Base-by-base conservation (phyloP, 192 early-diverging fungal genomes). In the Coemansia sp. region DNA sequence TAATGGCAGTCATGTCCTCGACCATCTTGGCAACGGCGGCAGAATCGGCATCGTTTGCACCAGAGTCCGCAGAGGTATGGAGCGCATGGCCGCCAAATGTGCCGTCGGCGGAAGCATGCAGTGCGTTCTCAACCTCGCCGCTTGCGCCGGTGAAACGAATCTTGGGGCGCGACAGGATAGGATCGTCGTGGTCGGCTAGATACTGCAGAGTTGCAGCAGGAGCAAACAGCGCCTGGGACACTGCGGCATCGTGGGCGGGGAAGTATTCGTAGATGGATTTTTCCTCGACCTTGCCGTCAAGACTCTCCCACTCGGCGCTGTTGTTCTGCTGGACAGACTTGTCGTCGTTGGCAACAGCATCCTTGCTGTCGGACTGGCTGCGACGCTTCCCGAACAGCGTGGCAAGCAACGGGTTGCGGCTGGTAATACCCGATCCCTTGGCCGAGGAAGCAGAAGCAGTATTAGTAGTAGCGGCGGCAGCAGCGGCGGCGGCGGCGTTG, bases 191-290 rank as follows among this genome's bases (percentile, higher is more conserved):
- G 58, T 71, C 68, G 16, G 87, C 86, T 37, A 90, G 66, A 54
- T 85, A 76, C 69, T 86, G 84, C 67, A 86, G 74, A 42, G 89
- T 89, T 19, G 83, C 76, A 11, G 82, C 74, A 1, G 89, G 88
- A 11, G 84, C 90, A 83, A 91, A 90, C 16, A 89, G 72, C 1
- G 90, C 85, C 37, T 76, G 73, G 0, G 89, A 89, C 10, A 89
- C 85, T 4, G 84, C 77, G 16, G 74, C 67, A 47, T 82, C 73
- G 65, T 88, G 85, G 1, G 87, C 90, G 32, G 79, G 61, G n/a
- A 86, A 88, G 62, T 75, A 85, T 68, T 85, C 79, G 67, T 74
- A 85, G 57, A 78, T 81, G 45, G 72, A 81, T 68, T 76, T 85
- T 63, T 81, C 76, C 63, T 73, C 79, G 11, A 78, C 76, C 48